Base-by-base conservation (phyloP, 257 asterid genomes). In the Scutellaria barbata region DNA sequence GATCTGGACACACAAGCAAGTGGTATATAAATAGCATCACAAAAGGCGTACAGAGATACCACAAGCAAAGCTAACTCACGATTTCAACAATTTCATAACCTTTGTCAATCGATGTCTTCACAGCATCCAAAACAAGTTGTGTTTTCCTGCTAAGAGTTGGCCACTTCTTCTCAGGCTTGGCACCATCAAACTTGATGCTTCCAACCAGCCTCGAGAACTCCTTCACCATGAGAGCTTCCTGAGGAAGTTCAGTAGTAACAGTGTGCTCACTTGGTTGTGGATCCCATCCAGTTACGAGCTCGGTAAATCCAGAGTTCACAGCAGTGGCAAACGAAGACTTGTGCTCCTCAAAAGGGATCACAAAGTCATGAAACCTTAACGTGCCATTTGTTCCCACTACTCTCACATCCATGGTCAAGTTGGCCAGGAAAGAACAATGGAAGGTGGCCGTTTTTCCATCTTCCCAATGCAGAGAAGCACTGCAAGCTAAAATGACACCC, bases 71-170 rank as follows among this genome's bases (percentile, higher is more conserved):
- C 79, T 83, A 75, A 57, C 64, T 51, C 11, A 39, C 16, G 48
- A 92, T 72, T 72, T 83, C 89, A 81, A 83, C 78, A 13, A 54
- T 57, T 72, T 55, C 87, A 16, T 81, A 83, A 17, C 92, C 96
- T 72, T 69, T 85, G 30, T 83, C 87, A 7, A 92, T 88, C 4
- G 96, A 92, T 7, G 68, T 63, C 83, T 82, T 89, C 20, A 92
- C 96, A 0, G 94, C 96, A 82, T 89, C 92, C 76, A 92, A 22
- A 62, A 89, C 81, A n/a, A 85, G 82, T 10, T 89, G 96, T 0
- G 94, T 92, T 84, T 88, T 92, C 75, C 96, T 75, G 61, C 96
- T 86, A 5, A 80, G 46, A 0, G 46, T 75, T 3, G 88, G 82
- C 96, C 98, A 92, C 59, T 85, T 88, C 78, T 75, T 82, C 79